phyloP scores from a whole-genome alignment of 108 stramenopile genomes.

The Cyclotella cryptica region DNA sequence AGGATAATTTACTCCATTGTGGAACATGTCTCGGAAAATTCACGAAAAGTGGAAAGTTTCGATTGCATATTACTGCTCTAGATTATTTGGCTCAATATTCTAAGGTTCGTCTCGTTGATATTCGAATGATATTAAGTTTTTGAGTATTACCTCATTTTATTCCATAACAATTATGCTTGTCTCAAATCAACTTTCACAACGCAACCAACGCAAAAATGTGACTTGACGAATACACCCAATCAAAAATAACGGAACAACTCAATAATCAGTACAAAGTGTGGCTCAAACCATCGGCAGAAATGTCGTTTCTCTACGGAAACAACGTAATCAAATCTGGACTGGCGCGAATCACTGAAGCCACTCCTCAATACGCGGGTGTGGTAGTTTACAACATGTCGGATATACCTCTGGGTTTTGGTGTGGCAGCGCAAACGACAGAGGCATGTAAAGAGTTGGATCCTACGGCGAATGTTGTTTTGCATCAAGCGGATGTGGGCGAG shows the following conservation, averaged over 20 bases:
- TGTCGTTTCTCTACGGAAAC: slow-evolving; percentile 99
- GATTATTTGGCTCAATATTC: slow-evolving; percentile 97
- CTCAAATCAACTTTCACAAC: background rate
- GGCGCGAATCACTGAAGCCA: slow-evolving; percentile 95
- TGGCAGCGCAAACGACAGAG: slow-evolving; percentile 96
- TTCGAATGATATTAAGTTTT: background rate
- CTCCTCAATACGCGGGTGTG: slow-evolving; percentile 98
- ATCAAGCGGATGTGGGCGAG: slow-evolving; percentile 99
- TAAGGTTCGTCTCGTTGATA: slow-evolving; percentile 55
- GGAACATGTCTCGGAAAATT: slow-evolving; percentile 99
- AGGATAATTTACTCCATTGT: slow-evolving; percentile 88
- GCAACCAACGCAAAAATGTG: background rate
- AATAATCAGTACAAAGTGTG: slow-evolving; percentile 92
- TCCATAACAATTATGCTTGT: too few relatives aligned
- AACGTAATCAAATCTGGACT: slow-evolving; percentile 96
- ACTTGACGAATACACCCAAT: background rate
- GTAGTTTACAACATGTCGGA: slow-evolving; percentile 96
- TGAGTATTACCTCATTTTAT: background rate
- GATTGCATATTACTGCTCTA: slow-evolving; percentile 94
- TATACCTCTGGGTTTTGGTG: slow-evolving; percentile 97
- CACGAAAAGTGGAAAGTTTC: slow-evolving; percentile 96
- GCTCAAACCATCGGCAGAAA: slow-evolving; percentile 98
- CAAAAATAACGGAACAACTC: background rate
- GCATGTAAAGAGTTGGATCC: slow-evolving; percentile 93
- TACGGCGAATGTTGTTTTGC: slow-evolving; percentile 96